Conservation (phyloP, 257 asterid species). For the Ehretia macrophylla region DNA sequence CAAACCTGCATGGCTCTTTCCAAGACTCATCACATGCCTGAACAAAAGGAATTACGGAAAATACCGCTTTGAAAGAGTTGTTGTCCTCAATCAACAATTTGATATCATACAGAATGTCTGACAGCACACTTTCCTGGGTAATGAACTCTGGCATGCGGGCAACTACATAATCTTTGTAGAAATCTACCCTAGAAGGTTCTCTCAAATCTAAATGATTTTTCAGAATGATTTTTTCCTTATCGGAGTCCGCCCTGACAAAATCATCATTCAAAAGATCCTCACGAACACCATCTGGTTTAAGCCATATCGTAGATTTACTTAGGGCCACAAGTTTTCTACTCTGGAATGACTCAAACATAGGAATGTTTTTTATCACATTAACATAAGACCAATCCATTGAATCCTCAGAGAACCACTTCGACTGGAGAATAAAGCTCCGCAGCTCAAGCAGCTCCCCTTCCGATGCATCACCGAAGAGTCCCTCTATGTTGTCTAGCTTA, state of each 20-base stretch:
- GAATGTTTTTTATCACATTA: slow-evolving; percentile 61
- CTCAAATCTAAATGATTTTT: slow-evolving; percentile 56
- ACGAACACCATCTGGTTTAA: slow-evolving; percentile 60
- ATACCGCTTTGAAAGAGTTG: slow-evolving; percentile 49
- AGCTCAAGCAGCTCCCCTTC: slow-evolving; percentile 87
- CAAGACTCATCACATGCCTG: slow-evolving; percentile 69
- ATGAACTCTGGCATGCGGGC: slow-evolving; percentile 57
- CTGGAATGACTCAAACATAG: slow-evolving; percentile 91
- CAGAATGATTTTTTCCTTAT: slow-evolving; percentile 66
- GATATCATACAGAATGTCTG: slow-evolving; percentile 54
- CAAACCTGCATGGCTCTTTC: slow-evolving; percentile 84
- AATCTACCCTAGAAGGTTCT: slow-evolving; percentile 65
- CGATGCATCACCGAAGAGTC: slow-evolving; percentile 56
- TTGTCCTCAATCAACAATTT: slow-evolving; percentile 61
- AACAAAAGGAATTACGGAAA: slow-evolving; percentile 67
- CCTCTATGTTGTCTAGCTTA: slow-evolving; percentile 48
- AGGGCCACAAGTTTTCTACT: slow-evolving; percentile 70
- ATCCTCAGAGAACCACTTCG: slow-evolving; percentile 80
- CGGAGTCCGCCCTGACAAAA: slow-evolving; percentile 76
- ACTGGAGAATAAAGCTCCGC: slow-evolving; percentile 87
- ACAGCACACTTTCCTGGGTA: slow-evolving; percentile 50
- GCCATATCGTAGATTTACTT: slow-evolving; percentile 73
- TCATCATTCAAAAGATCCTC: slow-evolving; percentile 75
- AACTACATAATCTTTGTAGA: slow-evolving; percentile 70
- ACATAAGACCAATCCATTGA: slow-evolving; percentile 48